phyloP scores from a whole-genome alignment of 2,329 filamentous ascomycete species.

The Ceratocystis ficicola region DNA sequence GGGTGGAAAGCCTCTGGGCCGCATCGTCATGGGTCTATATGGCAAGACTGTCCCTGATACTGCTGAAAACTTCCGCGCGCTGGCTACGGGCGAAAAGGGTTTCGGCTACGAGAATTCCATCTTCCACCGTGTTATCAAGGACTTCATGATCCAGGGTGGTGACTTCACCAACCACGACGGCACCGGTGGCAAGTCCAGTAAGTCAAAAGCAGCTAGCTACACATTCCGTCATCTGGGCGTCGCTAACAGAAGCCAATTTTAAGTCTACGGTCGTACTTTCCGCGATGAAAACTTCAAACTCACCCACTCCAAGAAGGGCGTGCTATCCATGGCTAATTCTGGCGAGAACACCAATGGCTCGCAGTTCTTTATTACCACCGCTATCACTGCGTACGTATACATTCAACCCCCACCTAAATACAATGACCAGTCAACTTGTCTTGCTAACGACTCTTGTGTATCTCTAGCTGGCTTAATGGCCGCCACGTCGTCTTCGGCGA shows the following conservation, averaged over 20 bases:
- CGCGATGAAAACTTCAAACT: slow-evolving; percentile 90
- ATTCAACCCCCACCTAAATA: not conserved
- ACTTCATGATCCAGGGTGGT: slow-evolving; percentile 86
- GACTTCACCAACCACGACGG: slow-evolving; percentile 76
- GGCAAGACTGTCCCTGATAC: slow-evolving; percentile 77
- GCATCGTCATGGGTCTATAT: slow-evolving; percentile 71
- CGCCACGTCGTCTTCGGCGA: slow-evolving; percentile 81
- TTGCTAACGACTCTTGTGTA: not conserved
- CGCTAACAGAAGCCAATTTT: not conserved
- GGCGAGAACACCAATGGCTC: slow-evolving; percentile 79
- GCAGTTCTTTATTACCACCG: slow-evolving; percentile 85
- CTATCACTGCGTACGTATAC: slow-evolving; percentile 54
- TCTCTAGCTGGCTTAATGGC: slow-evolving; percentile 62
- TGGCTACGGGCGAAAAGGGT: slow-evolving; percentile 76
- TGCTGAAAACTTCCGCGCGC: slow-evolving; percentile 60
- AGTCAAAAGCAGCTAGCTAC: slow-evolving; percentile 27
- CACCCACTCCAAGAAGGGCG: slow-evolving; percentile 75
- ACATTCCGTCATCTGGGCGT: not conserved
- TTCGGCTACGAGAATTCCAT: slow-evolving; percentile 68
- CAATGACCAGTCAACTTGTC: not conserved
- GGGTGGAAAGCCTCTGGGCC: slow-evolving; percentile 60
- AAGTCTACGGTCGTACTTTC: slow-evolving; percentile 74
- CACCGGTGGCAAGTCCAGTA: slow-evolving; percentile 75
- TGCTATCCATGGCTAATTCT: slow-evolving; percentile 76
- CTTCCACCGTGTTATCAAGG: slow-evolving; percentile 85